Percentiles rank a stretch among this genome's conserved stretches.
phyloP scores from a whole-genome alignment of 305 asterid species.

The Fraxinus ornus region DNA sequence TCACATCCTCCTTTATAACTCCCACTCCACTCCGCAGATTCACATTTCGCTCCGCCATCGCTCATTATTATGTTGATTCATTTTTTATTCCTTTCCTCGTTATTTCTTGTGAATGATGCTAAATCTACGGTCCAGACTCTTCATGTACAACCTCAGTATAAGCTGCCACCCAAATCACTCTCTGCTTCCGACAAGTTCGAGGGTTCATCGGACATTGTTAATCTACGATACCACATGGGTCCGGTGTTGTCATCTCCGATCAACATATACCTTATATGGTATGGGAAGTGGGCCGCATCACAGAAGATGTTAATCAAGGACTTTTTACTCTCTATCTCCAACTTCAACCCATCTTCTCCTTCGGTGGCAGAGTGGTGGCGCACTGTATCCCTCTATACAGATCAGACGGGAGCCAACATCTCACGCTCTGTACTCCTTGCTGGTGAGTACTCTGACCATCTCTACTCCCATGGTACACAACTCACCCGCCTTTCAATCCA shows the following conservation, averaged over 20 bases:
- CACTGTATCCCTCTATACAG: constrained; percentile 70
- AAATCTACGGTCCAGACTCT: too few species aligned
- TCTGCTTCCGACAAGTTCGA: constrained; percentile 59
- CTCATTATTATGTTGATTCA: too few species aligned
- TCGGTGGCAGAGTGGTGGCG: constrained; percentile 87
- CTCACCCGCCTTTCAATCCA: constrained; percentile 72
- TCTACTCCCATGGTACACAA: constrained; percentile 56
- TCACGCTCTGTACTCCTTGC: constrained; percentile 56
- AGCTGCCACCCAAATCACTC: constrained; percentile 44
- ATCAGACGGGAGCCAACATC: constrained; percentile 80
- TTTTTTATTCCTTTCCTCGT: too few species aligned
- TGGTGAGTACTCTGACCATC: constrained; percentile 61
- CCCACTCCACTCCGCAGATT: too few species aligned
- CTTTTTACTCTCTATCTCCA: constrained; percentile 69
- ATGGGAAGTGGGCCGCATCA: constrained; percentile 63
- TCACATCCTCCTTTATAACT: too few species aligned
- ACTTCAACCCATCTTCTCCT: constrained; percentile 34
- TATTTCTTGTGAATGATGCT: too few species aligned
- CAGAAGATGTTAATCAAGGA: constrained; percentile 70
- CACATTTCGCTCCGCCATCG: too few species aligned
- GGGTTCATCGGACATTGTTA: constrained; percentile 70
- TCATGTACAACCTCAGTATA: not conserved
- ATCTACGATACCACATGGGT: constrained; percentile 91
- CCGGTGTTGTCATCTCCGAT: constrained; percentile 82
- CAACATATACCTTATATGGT: constrained; percentile 80